Conservation (phyloP, 164 flowering plant species). For the Stephania cephalantha region DNA sequence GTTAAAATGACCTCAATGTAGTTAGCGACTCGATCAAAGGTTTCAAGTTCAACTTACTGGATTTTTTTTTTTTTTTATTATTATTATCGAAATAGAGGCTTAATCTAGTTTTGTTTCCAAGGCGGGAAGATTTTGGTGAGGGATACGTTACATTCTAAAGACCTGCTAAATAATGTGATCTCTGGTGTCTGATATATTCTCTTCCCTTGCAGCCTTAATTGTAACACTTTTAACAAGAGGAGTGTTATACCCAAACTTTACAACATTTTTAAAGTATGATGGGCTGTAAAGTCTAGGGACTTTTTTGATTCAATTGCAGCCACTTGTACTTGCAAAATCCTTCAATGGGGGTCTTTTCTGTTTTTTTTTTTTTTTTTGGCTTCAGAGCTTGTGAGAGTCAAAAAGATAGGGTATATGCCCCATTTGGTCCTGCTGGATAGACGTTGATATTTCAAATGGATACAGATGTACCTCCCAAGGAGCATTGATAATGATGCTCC, state of each 20-base stretch:
- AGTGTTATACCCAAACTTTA: not conserved
- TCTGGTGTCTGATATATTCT: not conserved
- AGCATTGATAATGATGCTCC: not conserved
- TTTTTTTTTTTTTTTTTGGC: not conserved
- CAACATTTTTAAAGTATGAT: not conserved
- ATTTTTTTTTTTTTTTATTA: no score
- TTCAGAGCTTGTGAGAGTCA: not conserved
- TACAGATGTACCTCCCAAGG: not conserved
- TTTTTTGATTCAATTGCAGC: conserved; percentile 2
- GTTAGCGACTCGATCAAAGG: no score
- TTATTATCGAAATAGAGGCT: not conserved
- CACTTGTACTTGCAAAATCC: conserved; percentile 3
- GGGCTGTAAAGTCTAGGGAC: conserved; percentile 8
- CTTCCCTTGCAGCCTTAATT: conserved; percentile 1
- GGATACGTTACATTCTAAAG: not conserved
- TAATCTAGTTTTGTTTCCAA: not conserved
- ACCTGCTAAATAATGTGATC: not conserved
- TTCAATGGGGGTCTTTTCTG: not conserved
- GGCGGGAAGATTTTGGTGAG: not conserved
- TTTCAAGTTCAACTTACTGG: no score
- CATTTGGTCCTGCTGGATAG: not conserved
- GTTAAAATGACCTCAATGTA: no score
- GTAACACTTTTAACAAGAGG: not conserved
- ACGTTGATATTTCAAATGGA: conserved; percentile 6
- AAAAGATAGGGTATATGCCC: not conserved